A percentile compares a stretch with the other conserved stretches of the same genome.
These are phyloP conservation scores for Podaxis sp. DNA, from an alignment of 768 basidiomycete species.

Conservation along the genomic window DNA sequence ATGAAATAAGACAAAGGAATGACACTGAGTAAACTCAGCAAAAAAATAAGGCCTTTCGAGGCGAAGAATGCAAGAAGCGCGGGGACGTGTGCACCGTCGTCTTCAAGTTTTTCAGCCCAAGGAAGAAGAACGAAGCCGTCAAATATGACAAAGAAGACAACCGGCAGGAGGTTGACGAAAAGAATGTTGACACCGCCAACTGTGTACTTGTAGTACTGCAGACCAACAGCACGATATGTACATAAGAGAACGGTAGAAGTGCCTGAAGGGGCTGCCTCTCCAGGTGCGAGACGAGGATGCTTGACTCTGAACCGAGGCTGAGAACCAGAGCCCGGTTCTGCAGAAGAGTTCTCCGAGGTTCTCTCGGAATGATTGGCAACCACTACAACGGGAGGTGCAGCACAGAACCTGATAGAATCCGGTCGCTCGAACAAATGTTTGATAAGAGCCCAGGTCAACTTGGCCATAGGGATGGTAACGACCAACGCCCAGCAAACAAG, in stretches of 20 bases:
- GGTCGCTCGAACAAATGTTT: constrained; percentile 79
- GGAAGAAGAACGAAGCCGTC: constrained; percentile 85
- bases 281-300: constrained; percentile 74
- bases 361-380: constrained; percentile 32
- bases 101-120: constrained; percentile 59
- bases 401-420: constrained; percentile 86
- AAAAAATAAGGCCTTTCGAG: constrained; percentile 77
- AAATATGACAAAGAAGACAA: constrained; percentile 96
- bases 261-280: constrained; percentile 86
- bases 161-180: constrained; percentile 90
- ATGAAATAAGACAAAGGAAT: constrained; percentile 99
- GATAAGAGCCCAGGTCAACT: constrained; percentile 93
- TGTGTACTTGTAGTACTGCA: constrained; percentile 98
- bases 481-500: constrained; percentile 93
- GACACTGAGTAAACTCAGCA: constrained; percentile 83
- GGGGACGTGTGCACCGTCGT: constrained; percentile 56
- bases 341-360: constrained; percentile 15
- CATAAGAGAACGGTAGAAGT: constrained; percentile 90
- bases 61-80: constrained; percentile 68
- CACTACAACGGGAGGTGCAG: constrained; percentile 75
- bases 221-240: constrained; percentile 87
- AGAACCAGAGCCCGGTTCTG: constrained; percentile 23
- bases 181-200: constrained; percentile 98
- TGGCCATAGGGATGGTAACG: constrained; percentile 97
- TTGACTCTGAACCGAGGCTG: constrained; percentile 59